A percentile compares a stretch with the other conserved stretches of the same genome.
phyloP scores from a whole-genome alignment of 192 early-diverging fungal genomes.

The Coemansia sp. region DNA sequence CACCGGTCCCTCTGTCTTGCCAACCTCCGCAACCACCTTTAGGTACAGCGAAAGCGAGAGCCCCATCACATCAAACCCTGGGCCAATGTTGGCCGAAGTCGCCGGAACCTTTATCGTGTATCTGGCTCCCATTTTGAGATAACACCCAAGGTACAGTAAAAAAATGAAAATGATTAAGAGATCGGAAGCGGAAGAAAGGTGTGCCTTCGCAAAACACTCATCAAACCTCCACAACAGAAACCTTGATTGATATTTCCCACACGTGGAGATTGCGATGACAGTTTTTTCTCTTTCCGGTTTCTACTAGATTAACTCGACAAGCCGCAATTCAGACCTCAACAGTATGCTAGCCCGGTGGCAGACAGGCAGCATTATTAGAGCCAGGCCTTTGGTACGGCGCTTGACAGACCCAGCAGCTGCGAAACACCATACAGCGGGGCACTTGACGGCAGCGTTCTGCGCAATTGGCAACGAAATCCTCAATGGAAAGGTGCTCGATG shows the following conservation, averaged over 20 bases:
- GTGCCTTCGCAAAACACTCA: not conserved
- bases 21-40: slow-evolving; percentile 59
- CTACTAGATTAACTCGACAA: not conserved
- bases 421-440: not conserved
- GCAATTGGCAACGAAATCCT: slow-evolving; percentile 77
- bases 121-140: slow-evolving; percentile 8
- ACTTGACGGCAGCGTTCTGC: slow-evolving; percentile 54
- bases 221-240: no score
- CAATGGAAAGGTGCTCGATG: slow-evolving; percentile 67
- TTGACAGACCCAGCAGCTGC: not conserved
- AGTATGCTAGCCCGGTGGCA: no score
- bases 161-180: not conserved
- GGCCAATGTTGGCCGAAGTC: slow-evolving; percentile 97
- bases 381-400: not conserved
- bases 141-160: not conserved
- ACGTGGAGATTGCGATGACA: no score
- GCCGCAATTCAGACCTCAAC: no score
- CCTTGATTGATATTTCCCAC: no score
- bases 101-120: slow-evolving; percentile 79
- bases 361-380: not conserved
- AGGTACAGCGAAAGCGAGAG: slow-evolving; percentile 87
- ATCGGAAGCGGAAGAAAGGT: no score
- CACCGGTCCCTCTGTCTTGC: not conserved
- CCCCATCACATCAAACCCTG: slow-evolving; percentile 96
- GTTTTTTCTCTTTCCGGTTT: not conserved